Percentiles rank a stretch among this genome's conserved stretches.
phyloP scores from a whole-genome alignment of 2,329 filamentous ascomycete species.

The Aspergillus persii region DNA sequence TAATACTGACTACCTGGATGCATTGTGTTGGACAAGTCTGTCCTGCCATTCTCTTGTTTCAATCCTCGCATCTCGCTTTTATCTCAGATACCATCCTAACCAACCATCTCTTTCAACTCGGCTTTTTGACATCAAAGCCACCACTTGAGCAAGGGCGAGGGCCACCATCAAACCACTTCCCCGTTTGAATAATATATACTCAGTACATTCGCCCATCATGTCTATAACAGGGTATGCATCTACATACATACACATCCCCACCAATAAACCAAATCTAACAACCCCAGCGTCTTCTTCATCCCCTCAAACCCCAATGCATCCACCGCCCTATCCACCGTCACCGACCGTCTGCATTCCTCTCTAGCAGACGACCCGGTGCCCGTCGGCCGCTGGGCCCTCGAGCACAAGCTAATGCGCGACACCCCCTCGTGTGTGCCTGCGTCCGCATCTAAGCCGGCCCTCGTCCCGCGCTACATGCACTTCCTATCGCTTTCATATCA shows the following conservation, averaged over 20 bases:
- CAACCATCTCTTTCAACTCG: not conserved
- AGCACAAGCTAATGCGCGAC: constrained; percentile 44
- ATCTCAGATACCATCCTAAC: not conserved
- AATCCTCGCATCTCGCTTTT: not conserved
- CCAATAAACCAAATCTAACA: constrained; percentile 5
- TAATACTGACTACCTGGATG: not conserved
- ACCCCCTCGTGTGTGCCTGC: constrained; percentile 40
- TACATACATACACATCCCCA: not conserved
- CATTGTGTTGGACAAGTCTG: not conserved
- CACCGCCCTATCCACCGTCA: constrained; percentile 33
- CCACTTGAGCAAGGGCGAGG: not conserved
- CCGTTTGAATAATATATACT: not conserved
- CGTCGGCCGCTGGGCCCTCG: constrained; percentile 40
- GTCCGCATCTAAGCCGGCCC: constrained; percentile 29
- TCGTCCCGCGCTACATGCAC: constrained; percentile 41
- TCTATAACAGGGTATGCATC: constrained; percentile 33
- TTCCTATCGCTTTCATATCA: constrained; percentile 43
- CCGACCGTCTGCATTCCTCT: constrained; percentile 38
- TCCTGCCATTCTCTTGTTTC: not conserved
- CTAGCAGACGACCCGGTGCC: constrained; percentile 36
- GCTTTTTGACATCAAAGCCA: not conserved
- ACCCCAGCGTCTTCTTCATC: constrained; percentile 42
- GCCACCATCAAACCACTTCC: not conserved
- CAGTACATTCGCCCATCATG: constrained; percentile 19
- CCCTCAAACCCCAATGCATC: constrained; percentile 41